These are phyloP conservation scores for Alternaria hordeiaustralica DNA, from an alignment of 2,329 filamentous ascomycete genomes.

Conservation along the genomic window DNA sequence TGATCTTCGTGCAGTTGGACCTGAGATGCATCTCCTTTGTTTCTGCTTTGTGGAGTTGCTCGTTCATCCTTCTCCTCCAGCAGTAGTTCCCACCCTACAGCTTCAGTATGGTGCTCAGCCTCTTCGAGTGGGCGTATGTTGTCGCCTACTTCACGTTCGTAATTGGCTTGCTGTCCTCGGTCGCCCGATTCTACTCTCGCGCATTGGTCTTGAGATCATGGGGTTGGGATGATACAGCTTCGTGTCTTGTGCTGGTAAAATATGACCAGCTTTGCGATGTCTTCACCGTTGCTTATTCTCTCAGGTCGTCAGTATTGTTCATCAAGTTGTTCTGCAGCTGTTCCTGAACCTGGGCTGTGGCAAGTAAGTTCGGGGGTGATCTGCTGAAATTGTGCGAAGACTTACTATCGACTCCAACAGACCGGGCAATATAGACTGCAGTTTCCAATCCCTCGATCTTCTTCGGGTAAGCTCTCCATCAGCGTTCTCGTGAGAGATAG, in stretches of 20 bases:
- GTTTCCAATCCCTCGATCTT: neutral
- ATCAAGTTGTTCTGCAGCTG: neutral
- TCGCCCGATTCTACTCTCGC: conserved; percentile 7
- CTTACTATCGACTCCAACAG: neutral
- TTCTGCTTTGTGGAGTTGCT: neutral
- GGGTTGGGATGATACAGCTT: conserved; percentile 8
- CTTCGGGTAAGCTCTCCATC: neutral
- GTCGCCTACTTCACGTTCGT: neutral
- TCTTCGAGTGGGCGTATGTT: neutral
- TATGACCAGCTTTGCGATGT: neutral
- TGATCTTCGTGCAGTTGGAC: neutral
- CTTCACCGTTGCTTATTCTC: neutral
- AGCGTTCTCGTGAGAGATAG: neutral
- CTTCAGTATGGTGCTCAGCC: neutral
- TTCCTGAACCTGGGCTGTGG: neutral
- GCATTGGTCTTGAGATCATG: conserved; percentile 1
- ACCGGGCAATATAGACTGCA: neutral
- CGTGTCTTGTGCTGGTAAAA: neutral
- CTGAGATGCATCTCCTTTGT: neutral
- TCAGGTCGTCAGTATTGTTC: conserved; percentile 1
- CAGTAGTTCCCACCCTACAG: neutral
- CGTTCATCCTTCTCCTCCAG: neutral
- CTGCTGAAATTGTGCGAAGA: neutral
- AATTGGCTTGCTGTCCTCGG: neutral
- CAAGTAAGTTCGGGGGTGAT: neutral